Conservation (phyloP, 179 eudicot genomes). For the Actinidia chinensis region DNA sequence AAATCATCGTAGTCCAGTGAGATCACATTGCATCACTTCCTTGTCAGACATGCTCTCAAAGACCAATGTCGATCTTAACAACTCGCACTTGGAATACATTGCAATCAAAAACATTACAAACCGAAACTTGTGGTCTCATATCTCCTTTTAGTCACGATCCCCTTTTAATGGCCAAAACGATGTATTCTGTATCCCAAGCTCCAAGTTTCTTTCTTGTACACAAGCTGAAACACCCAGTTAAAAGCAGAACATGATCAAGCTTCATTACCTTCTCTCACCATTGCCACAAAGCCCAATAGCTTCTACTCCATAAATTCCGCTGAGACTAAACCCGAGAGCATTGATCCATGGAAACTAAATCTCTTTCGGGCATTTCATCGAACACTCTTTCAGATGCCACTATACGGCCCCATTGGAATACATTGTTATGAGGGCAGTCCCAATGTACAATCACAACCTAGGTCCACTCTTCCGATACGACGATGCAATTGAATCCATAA, state of each 20-base stretch:
- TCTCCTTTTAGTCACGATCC: conserved; percentile 35
- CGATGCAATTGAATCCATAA: conserved; percentile 74
- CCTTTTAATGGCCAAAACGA: conserved; percentile 48
- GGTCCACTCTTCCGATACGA: conserved; percentile 51
- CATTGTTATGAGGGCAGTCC: conserved; percentile 80
- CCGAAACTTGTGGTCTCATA: conserved; percentile 33
- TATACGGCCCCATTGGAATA: conserved; percentile 62
- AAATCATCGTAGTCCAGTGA: conserved; percentile 92
- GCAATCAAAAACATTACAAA: conserved; percentile 79
- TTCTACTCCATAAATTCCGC: conserved; percentile 55
- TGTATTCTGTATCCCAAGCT: conserved; percentile 65
- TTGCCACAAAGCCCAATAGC: conserved; percentile 53
- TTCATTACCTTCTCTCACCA: conserved; percentile 57
- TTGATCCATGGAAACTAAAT: conserved; percentile 87
- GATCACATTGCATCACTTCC: conserved; percentile 79
- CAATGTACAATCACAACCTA: conserved; percentile 50
- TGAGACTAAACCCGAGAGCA: conserved; percentile 77
- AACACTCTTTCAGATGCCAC: conserved; percentile 69
- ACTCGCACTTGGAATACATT: conserved; percentile 68
- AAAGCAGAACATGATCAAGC: conserved; percentile 74
- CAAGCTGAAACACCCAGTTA: conserved; percentile 73
- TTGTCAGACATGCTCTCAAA: conserved; percentile 52
- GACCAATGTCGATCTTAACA: conserved; percentile 47
- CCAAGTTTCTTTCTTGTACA: conserved; percentile 54
- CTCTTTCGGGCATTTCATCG: conserved; percentile 61